Base-by-base conservation (phyloP, 148 eudicot species). In the Pharnaceum exiguum region DNA sequence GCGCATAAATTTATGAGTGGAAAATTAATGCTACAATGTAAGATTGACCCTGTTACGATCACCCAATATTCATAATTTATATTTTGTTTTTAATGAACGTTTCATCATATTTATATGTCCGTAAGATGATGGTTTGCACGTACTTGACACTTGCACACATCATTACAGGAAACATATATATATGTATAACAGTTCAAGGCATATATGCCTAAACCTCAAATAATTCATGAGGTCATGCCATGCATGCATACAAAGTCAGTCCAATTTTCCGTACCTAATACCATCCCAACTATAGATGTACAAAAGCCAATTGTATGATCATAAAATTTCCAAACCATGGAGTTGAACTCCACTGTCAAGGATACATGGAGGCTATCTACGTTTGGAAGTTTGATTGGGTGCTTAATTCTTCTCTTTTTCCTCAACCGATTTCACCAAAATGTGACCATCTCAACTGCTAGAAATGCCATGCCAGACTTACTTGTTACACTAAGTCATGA, bases 351-450 rank as follows among this genome's bases (percentile, higher is more conserved):
- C 60, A 51, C 65, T 63, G 62, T 70, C 21, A 62, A 62, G 12
- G 48, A 32, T 27, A 66, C 61, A 30, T 70, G 71, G 71, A 70
- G 56, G 67, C 55, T 65, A 19, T 70, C 65, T 53, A 64, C 69
- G 23, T 32, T 65, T 19, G 79, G 51, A 0, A 51, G 75, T 60
- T 43, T 70, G 43, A 22, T 70, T 4, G 61, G 71, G 15, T 71
- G 66, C 57, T 61, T 70, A 23, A 9, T 75, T 32, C 57, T 75
- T 7, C 36, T 61, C 1, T 55, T 70, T 3, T 40, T 35, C 16
- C 60, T 70, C 31, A 51, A 53, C 11, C 24, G 31, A 18, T 42
- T 27, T 18, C 68, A 25, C 12, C 35, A 54, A 15, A 13, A 16
- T n/a, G 39, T 50, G 0, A 52, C 24, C 0, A 10, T 69, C 54